Evolutionary conservation across 805 yeast species (phyloP), one percentile per base, ranked within the genome.

Genomic region (Kregervanrija fluxuum): DNA sequence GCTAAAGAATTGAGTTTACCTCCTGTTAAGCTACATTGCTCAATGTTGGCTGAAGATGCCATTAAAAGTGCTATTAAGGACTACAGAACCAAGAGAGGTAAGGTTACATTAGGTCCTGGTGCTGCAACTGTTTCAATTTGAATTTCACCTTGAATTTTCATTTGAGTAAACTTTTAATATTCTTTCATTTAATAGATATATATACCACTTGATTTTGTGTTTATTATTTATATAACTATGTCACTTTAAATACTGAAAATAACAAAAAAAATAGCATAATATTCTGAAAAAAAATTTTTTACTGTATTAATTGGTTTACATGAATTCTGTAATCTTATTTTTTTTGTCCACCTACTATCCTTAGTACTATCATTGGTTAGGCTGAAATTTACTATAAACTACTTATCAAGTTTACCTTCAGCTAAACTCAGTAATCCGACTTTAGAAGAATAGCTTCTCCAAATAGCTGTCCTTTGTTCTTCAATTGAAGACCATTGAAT

Each of bases 1-100:
- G 99, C 99, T 40, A 85, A 85, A 66, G 99, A 93, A 66, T 75
- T 93, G 57, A 80, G 91, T 47, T 75, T 93, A 57, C 99, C 99
- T 15, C 99, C 99, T 1, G 98, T 93, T 45, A 93, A 93, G 66
- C 75, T 93, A 57, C 99, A 93, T 65, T 93, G 99, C 66, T 88
- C 96, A 13, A 93, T 93, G 99, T 75, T 93, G 59, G 99, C 99
- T 13, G 99, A 93, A 67, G 99, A 93, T 60, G 99, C 99, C 42
- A 93, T 93, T 66, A 91, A 93, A 74, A 82, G 90, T 43, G 99
- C 99, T 11, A 89, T 93, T 55, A 89, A 87, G 70, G 98, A 93
- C 67, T 93, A 91, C 75, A 82, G 79, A 67, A 67, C 88, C 42
- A 93, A 93, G 82, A 80, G 95, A 67, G 59, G 62, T 54, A 66